phyloP scores from a whole-genome alignment of 495 filamentous ascomycete genomes.

The Hyaloscypha bicolor region DNA sequence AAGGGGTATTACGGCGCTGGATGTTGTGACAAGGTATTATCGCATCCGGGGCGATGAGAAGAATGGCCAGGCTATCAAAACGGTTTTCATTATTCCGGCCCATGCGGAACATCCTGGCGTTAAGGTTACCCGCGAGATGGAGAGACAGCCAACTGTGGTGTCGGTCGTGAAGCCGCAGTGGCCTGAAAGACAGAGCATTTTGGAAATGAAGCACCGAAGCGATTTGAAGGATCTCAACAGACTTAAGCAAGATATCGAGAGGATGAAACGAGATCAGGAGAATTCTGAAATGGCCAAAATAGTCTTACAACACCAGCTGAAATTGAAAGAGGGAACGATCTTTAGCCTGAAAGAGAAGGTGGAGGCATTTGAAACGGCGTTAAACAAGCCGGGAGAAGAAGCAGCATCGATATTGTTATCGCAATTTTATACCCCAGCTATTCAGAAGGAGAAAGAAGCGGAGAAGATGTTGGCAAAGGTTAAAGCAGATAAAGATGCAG shows the following conservation, averaged over 20 bases:
- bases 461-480: conserved; percentile 20
- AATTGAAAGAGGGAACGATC: neutral
- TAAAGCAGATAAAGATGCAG: conserved; percentile 28
- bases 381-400: neutral
- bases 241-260: conserved; percentile 5
- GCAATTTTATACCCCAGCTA: neutral
- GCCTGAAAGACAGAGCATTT: conserved; percentile 35
- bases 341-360: neutral
- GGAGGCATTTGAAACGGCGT: neutral
- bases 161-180: conserved; percentile 39
- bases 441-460: neutral
- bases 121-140: conserved; percentile 42
- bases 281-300: neutral
- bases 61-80: conserved; percentile 27
- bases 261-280: neutral
- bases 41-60: conserved; percentile 38
- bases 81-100: conserved; percentile 53
- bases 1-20: conserved; percentile 45
- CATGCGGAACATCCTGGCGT: conserved; percentile 46
- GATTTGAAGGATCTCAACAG: conserved; percentile 32
- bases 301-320: neutral
- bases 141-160: conserved; percentile 48
- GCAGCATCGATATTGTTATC: neutral
- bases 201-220: conserved; percentile 29
- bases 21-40: conserved; percentile 49